Conservation (phyloP, 2,329 filamentous ascomycete genomes). For the Trichothecium sympodiale region DNA sequence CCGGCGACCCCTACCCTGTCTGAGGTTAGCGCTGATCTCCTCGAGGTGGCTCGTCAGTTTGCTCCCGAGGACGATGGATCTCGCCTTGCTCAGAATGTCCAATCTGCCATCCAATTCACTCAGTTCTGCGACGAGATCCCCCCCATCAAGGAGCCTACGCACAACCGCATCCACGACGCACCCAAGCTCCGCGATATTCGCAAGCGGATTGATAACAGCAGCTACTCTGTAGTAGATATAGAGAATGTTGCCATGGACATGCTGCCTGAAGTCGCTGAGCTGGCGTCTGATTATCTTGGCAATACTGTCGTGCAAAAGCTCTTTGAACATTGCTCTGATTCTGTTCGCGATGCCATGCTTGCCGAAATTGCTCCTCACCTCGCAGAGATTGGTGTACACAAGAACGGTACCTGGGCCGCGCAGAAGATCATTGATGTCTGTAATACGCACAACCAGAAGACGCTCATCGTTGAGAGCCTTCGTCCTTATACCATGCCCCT, state of each 20-base stretch:
- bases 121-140: constrained; percentile 74
- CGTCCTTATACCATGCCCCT: constrained; percentile 80
- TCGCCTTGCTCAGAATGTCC: constrained; percentile 62
- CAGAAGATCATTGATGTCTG: constrained; percentile 99
- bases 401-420: constrained; percentile 98
- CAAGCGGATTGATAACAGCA: constrained; percentile 95
- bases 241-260: constrained; percentile 87
- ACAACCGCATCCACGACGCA: constrained; percentile 83
- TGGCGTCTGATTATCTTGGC: constrained; percentile 90
- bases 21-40: constrained; percentile 73
- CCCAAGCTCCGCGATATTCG: constrained; percentile 91
- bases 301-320: constrained; percentile 99
- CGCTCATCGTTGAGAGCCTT: constrained; percentile 71
- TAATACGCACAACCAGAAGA: constrained; percentile 73
- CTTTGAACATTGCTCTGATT: constrained; percentile 91
- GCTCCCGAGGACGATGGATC: constrained; percentile 67
- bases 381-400: constrained; percentile 94
- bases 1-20: constrained; percentile 61
- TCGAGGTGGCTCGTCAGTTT: constrained; percentile 78
- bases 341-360: constrained; percentile 85
- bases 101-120: constrained; percentile 65
- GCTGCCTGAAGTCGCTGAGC: constrained; percentile 91
- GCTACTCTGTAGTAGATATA: constrained; percentile 74
- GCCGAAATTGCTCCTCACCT: constrained; percentile 79
- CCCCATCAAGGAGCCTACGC: constrained; percentile 76